Evolutionary conservation across 2,329 filamentous ascomycete species (phyloP).

Genomic region (Hymenoscyphus fructigenus): DNA sequence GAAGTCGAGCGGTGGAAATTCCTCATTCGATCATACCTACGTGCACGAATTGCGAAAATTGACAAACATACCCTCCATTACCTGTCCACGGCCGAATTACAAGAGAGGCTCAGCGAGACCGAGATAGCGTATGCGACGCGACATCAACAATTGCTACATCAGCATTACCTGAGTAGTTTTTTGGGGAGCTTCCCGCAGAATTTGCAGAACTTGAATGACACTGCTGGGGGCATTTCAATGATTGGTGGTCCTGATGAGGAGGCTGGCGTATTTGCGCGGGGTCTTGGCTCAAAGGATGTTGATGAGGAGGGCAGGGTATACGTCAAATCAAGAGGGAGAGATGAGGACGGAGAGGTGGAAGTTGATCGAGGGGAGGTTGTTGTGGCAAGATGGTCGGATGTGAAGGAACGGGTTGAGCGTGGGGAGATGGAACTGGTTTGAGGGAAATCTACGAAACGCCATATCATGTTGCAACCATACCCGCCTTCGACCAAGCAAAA

Average conservation of each 20-base stretch:
- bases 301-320: conserved; percentile 78
- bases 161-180: conserved; percentile 85
- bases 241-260: conserved; percentile 83
- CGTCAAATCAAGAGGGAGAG: conserved; percentile 67
- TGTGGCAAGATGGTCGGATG: conserved; percentile 32
- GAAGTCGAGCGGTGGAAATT: conserved; percentile 95
- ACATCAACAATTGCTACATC: conserved; percentile 80
- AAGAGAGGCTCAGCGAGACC: conserved; percentile 66
- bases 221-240: conserved; percentile 87
- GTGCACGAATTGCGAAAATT: conserved; percentile 86
- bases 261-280: conserved; percentile 78
- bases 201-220: conserved; percentile 86
- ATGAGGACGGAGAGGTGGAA: conserved; percentile 60
- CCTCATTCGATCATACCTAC: conserved; percentile 77
- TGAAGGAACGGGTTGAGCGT: conserved; percentile 47
- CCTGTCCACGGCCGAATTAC: conserved; percentile 55
- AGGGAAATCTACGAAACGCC: conserved; percentile 5
- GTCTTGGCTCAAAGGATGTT: conserved; percentile 57
- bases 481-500: not conserved
- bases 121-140: conserved; percentile 81
- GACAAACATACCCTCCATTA: conserved; percentile 76
- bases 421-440: conserved; percentile 47
- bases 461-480: not conserved
- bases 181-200: conserved; percentile 75
- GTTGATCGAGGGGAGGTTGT: conserved; percentile 39